Evolutionary conservation across 1,284 basidiomycete species (phyloP), one percentile per base, ranked within the genome.

Genomic region (Cryptococcus deneoformans): DNA sequence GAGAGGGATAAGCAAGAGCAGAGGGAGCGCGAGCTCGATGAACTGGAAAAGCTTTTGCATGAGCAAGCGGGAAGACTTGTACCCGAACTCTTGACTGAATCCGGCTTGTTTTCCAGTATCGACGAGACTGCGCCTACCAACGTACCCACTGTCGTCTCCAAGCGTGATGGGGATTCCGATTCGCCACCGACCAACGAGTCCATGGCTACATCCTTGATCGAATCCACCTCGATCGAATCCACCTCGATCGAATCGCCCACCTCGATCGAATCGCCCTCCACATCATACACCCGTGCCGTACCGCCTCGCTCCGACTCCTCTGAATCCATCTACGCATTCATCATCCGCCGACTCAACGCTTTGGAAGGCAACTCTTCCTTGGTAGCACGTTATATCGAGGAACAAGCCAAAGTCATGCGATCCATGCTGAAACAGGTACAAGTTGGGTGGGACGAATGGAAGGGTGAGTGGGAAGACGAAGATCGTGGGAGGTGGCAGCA

Each of bases 301-400:
- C 56, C 64, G 20, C 56, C 68, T 1, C 69, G 67, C 7, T 62
- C 75, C 3, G 79, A 83, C 35, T 83, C 85, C 3, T 90, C 90
- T n/a, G 93, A 99, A 76, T 95, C 92, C 0, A 95, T 99, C 68
- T 99, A 96, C 70, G 87, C 92, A 9, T 91, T 89, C 9, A 99
- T 99, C 67, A 93, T 93, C 85, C 95, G 97, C 63, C 87, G 93
- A 2, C 83, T 99, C 11, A 85, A 84, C 6, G 85, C 86, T 6
- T 83, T 99, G 5, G 95, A 99, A 73, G 83, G 84, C 6, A 96
- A 96, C 69, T 88, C 92, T 44, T 92, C 90, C 0, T 80, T 98
- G 1, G 89, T 92, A 53, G 84, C 87, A 50, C 83, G 87, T 16
- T 99, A 96, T 73, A 87, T 96, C 29, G 92, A 95, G 69, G 92